phyloP scores from a whole-genome alignment of 139 green algal genomes.

The Chlamydomonas incerta region DNA sequence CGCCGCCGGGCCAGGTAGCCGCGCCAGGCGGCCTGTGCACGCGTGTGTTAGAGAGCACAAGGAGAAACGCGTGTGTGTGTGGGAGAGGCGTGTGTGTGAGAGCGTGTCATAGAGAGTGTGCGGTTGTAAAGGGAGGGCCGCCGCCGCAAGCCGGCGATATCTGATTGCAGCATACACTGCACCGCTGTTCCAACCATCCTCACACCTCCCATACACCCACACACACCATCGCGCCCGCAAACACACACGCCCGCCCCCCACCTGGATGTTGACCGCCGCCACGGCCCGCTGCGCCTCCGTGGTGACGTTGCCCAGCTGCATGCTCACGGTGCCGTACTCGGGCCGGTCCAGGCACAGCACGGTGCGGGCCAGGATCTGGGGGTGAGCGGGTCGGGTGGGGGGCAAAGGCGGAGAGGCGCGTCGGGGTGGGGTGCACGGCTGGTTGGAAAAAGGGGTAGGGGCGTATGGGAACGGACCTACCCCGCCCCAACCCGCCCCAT shows the following conservation, averaged over 20 bases:
- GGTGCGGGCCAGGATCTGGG: constrained; percentile 30
- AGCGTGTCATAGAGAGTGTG: no score
- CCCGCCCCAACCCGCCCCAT: no score
- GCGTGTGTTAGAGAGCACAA: not conserved
- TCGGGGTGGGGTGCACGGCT: no score
- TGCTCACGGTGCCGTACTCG: constrained; percentile 33
- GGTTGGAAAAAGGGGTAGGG: no score
- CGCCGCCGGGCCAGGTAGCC: not conserved
- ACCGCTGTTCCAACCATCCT: no score
- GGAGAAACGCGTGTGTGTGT: not conserved
- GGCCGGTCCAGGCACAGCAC: constrained; percentile 36
- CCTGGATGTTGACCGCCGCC: constrained; percentile 39
- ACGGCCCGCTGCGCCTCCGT: constrained; percentile 34
- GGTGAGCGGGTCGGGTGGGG: not conserved
- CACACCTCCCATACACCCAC: no score
- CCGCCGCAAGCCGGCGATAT: no score
- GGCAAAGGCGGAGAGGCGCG: no score
- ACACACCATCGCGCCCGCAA: not conserved
- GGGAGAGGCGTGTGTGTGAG: not conserved
- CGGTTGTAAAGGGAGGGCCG: no score
- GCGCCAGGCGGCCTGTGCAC: constrained; percentile 36
- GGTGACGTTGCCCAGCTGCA: constrained; percentile 22
- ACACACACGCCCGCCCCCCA: not conserved
- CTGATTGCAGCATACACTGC: no score
- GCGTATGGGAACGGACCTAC: no score